A percentile compares a stretch with the other conserved stretches of the same genome.
Conservation (phyloP, 768 basidiomycete genomes). For the Termitomyces sp. region DNA sequence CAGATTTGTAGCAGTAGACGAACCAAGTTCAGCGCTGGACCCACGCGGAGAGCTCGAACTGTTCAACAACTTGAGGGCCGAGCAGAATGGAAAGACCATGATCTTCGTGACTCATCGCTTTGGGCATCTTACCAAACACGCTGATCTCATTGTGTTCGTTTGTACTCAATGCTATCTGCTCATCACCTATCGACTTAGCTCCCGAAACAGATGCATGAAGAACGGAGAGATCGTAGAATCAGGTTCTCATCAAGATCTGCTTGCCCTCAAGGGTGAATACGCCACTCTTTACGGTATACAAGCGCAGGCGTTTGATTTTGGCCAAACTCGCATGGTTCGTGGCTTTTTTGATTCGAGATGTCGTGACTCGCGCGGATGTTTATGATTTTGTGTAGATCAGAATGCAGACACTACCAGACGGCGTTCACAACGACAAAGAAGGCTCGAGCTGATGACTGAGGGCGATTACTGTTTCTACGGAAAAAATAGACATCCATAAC, state of each 20-base stretch:
- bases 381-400: neutral
- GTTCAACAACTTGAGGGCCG: constrained; percentile 29
- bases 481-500: neutral
- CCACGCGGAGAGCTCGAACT: constrained; percentile 39
- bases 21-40: constrained; percentile 47
- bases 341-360: too few species aligned
- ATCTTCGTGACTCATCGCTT: constrained; percentile 37
- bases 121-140: constrained; percentile 32
- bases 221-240: constrained; percentile 27
- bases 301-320: constrained; percentile 26
- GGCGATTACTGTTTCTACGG: neutral
- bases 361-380: neutral
- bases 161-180: neutral
- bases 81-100: constrained; percentile 35
- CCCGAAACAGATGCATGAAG: constrained; percentile 31
- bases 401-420: neutral
- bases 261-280: constrained; percentile 30
- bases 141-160: constrained; percentile 34
- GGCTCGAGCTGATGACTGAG: neutral
- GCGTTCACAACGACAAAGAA: neutral
- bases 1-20: constrained; percentile 41
- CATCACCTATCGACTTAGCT: neutral
- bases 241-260: constrained; percentile 32
- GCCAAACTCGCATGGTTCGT: neutral
- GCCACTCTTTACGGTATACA: constrained; percentile 30